phyloP scores from a whole-genome alignment of 768 basidiomycete species.

The Flagelloscypha sp. region DNA sequence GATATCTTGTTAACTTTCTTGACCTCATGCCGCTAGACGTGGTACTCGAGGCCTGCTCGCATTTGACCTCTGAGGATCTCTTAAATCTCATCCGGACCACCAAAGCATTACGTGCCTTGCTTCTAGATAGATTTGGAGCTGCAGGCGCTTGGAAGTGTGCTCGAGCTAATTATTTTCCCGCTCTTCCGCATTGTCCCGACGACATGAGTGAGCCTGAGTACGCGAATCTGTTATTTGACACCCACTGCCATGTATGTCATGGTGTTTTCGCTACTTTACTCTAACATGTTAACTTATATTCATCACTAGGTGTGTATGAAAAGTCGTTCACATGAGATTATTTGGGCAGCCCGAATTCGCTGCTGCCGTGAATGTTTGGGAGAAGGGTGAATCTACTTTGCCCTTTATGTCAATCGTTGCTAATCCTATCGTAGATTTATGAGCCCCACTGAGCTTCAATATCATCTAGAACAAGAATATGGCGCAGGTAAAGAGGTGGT shows the following conservation, averaged over 20 bases:
- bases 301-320: too few relatives aligned
- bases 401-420: too few relatives aligned
- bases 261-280: not conserved
- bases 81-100: constrained; percentile 1
- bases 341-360: constrained; percentile 13
- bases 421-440: too few relatives aligned
- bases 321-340: constrained; percentile 7
- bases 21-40: not conserved
- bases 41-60: constrained; percentile 3
- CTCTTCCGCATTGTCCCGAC: constrained; percentile 17
- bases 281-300: too few relatives aligned
- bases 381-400: constrained; percentile 11
- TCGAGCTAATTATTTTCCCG: too few relatives aligned
- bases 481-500: too few relatives aligned
- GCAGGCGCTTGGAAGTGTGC: too few relatives aligned
- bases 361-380: constrained; percentile 11
- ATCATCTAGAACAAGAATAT: too few relatives aligned
- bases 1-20: too few relatives aligned
- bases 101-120: constrained; percentile 1
- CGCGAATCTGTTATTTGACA: constrained; percentile 19
- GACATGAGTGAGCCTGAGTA: constrained; percentile 21
- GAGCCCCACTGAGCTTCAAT: too few relatives aligned
- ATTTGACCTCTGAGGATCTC: constrained; percentile 1
- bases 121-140: constrained; percentile 7
- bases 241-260: constrained; percentile 19